Evolutionary conservation across 164 flowering plant genomes (phyloP).

Genomic region (Kingdonia uniflora): DNA sequence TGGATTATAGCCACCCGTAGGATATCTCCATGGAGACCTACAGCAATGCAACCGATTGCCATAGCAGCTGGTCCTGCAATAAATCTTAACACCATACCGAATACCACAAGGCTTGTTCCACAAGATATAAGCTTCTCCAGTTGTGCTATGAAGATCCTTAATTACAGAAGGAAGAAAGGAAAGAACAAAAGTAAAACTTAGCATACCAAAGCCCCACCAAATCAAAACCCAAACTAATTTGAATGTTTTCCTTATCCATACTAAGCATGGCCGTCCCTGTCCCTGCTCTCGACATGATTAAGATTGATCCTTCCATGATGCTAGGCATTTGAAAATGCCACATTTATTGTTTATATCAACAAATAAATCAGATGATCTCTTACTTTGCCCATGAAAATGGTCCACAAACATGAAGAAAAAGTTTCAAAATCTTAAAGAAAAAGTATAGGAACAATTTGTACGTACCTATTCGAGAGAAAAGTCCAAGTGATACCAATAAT

Average conservation of each 20-base stretch:
- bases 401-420: no score
- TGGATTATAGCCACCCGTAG: conserved; percentile 70
- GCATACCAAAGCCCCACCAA: neutral
- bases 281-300: conserved; percentile 66
- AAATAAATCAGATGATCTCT: no score
- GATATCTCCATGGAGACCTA: conserved; percentile 55
- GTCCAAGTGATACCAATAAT: conserved; percentile 62
- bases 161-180: neutral
- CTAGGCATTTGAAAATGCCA: conserved; percentile 57
- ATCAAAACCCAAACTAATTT: neutral
- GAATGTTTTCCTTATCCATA: conserved; percentile 39
- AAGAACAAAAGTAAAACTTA: neutral
- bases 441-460: no score
- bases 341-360: no score
- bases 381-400: no score
- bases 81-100: conserved; percentile 59
- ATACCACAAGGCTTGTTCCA: conserved; percentile 34
- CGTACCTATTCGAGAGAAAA: conserved; percentile 47
- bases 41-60: conserved; percentile 47
- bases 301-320: conserved; percentile 49
- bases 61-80: conserved; percentile 67
- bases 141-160: conserved; percentile 65
- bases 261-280: conserved; percentile 76
- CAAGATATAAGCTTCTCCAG: conserved; percentile 57
- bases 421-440: no score